Evolutionary conservation across 1,284 basidiomycete species (phyloP).

Genomic region (Tilletia walkeri): DNA sequence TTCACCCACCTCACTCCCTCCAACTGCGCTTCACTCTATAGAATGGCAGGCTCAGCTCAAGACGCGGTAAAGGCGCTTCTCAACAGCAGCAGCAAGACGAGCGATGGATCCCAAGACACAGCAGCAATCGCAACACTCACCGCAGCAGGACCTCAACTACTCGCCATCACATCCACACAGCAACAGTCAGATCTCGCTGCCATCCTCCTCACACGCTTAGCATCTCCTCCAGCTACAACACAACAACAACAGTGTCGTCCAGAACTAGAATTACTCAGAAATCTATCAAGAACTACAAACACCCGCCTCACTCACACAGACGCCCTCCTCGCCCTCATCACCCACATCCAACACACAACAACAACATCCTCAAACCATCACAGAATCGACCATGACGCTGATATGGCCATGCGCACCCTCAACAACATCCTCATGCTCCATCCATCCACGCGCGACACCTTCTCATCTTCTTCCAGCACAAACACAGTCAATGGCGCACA

Average conservation of each 20-base stretch:
- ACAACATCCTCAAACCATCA: neutral
- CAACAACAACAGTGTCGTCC: neutral
- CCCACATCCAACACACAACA: neutral
- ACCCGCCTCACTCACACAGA: neutral
- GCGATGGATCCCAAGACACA: neutral
- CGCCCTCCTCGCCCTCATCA: neutral
- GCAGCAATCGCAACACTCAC: neutral
- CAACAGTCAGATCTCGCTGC: neutral
- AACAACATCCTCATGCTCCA: constrained; percentile 49
- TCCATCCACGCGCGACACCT: constrained; percentile 26
- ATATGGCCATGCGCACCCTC: constrained; percentile 43
- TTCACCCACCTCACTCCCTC: too few relatives aligned
- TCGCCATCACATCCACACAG: neutral
- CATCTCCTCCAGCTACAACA: neutral
- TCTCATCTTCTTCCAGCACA: constrained; percentile 27
- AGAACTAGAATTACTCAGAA: constrained; percentile 5
- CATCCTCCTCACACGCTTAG: too few relatives aligned
- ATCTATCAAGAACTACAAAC: neutral
- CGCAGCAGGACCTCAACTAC: neutral
- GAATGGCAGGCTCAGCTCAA: neutral
- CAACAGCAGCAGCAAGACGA: neutral
- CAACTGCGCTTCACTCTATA: too few relatives aligned
- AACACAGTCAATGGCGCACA: constrained; percentile 27
- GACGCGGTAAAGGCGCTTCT: neutral
- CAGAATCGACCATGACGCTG: constrained; percentile 21